Conservation (phyloP, 2,329 filamentous ascomycete genomes). For the Colletotrichum liaoningense region DNA sequence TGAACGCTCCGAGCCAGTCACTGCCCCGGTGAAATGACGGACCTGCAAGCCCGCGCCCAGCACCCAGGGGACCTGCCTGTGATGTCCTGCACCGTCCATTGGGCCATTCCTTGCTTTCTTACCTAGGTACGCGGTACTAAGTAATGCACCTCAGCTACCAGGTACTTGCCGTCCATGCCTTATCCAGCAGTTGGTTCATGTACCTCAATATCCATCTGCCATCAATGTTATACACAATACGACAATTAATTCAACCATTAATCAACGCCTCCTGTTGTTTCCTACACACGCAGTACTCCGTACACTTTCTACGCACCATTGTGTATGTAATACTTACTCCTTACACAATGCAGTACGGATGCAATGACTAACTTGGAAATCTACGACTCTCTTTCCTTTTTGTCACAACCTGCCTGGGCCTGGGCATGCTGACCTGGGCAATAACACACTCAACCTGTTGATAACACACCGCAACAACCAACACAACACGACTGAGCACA, state of each 20-base stretch:
- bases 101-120: neutral
- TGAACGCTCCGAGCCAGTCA: constrained; percentile 8
- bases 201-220: neutral
- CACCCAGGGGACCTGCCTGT: constrained; percentile 20
- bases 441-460: neutral
- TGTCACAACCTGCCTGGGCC: neutral
- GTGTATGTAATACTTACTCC: no score
- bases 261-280: neutral
- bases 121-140: no score
- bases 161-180: neutral
- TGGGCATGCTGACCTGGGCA: neutral
- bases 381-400: neutral
- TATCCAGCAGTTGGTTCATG: neutral
- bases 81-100: constrained; percentile 13
- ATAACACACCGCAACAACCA: neutral
- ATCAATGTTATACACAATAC: neutral
- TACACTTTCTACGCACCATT: no score
- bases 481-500: neutral
- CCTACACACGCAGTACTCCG: no score
- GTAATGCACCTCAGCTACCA: no score
- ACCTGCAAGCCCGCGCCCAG: neutral
- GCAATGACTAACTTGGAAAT: neutral
- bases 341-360: no score
- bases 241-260: neutral
- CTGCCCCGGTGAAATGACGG: neutral